These are phyloP conservation scores for Aspergillus ibericus DNA, from an alignment of 2,329 filamentous ascomycete genomes.

Conservation along the genomic window DNA sequence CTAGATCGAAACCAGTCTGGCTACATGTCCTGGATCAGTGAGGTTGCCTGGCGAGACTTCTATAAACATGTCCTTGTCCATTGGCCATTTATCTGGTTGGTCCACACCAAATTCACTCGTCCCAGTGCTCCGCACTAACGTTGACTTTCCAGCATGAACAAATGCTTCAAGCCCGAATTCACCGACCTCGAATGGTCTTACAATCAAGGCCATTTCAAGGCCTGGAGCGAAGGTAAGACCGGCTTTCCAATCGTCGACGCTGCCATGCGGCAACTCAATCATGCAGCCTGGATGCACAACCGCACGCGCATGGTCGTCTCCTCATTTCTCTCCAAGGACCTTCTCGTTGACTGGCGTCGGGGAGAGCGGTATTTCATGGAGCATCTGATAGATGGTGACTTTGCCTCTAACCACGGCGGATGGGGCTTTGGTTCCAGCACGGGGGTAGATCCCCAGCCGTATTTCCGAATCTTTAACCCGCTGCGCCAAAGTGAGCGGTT, in stretches of 20 bases:
- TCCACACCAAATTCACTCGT: background rate
- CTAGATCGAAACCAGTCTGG: constrained; percentile 67
- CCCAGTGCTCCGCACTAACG: background rate
- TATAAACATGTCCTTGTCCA: constrained; percentile 82
- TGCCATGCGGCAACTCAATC: constrained; percentile 74
- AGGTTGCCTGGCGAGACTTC: constrained; percentile 84
- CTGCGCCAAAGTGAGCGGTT: constrained; percentile 83
- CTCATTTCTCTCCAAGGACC: constrained; percentile 76
- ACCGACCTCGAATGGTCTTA: constrained; percentile 82
- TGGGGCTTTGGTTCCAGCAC: constrained; percentile 68
- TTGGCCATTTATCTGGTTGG: constrained; percentile 69
- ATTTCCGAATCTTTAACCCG: constrained; percentile 89
- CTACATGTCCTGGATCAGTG: constrained; percentile 73
- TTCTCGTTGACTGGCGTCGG: constrained; percentile 79
- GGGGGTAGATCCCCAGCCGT: constrained; percentile 82
- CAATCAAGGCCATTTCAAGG: constrained; percentile 64
- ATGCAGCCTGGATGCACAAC: constrained; percentile 79
- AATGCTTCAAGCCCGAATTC: constrained; percentile 80
- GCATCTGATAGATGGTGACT: constrained; percentile 74
- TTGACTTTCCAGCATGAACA: constrained; percentile 59
- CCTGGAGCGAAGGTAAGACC: constrained; percentile 73
- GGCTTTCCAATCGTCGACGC: constrained; percentile 84
- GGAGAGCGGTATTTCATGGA: constrained; percentile 84
- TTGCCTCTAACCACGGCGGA: constrained; percentile 73
- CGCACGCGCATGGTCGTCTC: constrained; percentile 81